Percentiles rank a stretch among this genome's conserved stretches.
Conservation (phyloP, 1,284 basidiomycete genomes). For the Cutaneotrichosporon sp. region DNA sequence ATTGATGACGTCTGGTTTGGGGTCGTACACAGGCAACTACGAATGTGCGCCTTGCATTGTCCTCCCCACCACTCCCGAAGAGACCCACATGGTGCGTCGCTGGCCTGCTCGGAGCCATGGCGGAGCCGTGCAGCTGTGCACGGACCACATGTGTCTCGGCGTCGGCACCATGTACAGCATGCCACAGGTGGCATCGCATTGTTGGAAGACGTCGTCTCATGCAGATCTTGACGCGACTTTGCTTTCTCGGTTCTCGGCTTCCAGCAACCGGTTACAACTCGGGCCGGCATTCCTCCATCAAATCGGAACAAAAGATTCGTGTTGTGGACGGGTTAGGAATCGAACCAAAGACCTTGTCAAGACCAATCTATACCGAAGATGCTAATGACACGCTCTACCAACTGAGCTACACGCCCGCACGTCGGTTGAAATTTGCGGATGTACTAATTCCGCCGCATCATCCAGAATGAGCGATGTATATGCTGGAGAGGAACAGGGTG, state of each 20-base stretch:
- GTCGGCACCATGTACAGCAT: no score
- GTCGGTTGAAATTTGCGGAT: not conserved
- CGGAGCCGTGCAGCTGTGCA: not conserved
- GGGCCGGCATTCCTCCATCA: not conserved
- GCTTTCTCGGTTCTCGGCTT: not conserved
- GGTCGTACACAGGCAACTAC: no score
- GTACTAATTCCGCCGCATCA: not conserved
- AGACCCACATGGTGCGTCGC: not conserved
- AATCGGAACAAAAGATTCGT: not conserved
- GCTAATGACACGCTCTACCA: constrained; percentile 3
- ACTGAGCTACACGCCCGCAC: not conserved
- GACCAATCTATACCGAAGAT: not conserved
- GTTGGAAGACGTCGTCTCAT: not conserved
- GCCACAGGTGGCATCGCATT: not conserved
- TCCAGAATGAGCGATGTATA: no score
- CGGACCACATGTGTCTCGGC: not conserved
- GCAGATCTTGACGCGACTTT: not conserved
- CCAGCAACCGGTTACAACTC: not conserved
- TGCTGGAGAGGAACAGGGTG: no score
- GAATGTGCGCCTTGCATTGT: no score
- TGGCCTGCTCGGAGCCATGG: not conserved
- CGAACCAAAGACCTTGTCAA: constrained; percentile 3
- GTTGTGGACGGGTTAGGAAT: constrained; percentile 2
- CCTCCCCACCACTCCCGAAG: not conserved
- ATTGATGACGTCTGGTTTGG: no score